Percentiles rank a stretch among this genome's conserved stretches.
phyloP scores from a whole-genome alignment of 2,329 filamentous ascomycete species.

The Alternaria sp. region DNA sequence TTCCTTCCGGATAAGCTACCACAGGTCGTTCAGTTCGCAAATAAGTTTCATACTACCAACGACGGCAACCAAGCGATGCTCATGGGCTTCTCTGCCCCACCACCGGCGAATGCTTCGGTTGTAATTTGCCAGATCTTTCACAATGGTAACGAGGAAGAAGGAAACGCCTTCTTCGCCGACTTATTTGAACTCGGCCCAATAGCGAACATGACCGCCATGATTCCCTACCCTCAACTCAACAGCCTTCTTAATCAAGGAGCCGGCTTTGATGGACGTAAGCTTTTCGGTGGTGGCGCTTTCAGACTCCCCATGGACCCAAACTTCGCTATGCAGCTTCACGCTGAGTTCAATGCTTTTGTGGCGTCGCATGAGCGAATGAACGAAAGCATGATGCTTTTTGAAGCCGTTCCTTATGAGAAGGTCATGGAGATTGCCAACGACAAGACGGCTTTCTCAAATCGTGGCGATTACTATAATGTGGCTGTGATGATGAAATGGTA shows the following conservation, averaged over 20 bases:
- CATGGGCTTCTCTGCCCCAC: slow-evolving; percentile 36
- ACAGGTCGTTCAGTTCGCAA: slow-evolving; percentile 35
- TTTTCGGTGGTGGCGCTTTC: slow-evolving; percentile 47
- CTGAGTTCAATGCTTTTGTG: slow-evolving; percentile 38
- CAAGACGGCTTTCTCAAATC: slow-evolving; percentile 35
- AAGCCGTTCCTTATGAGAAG: slow-evolving; percentile 36
- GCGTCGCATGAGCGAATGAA: slow-evolving; percentile 25
- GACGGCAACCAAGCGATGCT: slow-evolving; percentile 40
- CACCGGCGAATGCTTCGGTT: slow-evolving; percentile 38
- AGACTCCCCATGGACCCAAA: slow-evolving; percentile 36
- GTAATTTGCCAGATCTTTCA: slow-evolving; percentile 41
- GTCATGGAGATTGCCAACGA: slow-evolving; percentile 32
- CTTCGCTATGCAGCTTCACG: slow-evolving; percentile 33
- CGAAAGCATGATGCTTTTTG: slow-evolving; percentile 40
- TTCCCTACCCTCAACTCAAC: slow-evolving; percentile 47
- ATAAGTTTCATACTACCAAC: slow-evolving; percentile 36
- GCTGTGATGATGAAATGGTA: slow-evolving; percentile 42
- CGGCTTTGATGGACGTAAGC: slow-evolving; percentile 46
- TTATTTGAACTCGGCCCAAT: slow-evolving; percentile 37
- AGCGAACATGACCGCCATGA: slow-evolving; percentile 27
- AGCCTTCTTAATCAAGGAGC: slow-evolving; percentile 35
- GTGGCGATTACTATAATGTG: slow-evolving; percentile 44
- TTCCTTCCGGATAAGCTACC: slow-evolving; percentile 41
- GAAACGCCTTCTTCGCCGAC: slow-evolving; percentile 29
- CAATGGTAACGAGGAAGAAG: slow-evolving; percentile 44